Conservation (phyloP, 768 basidiomycete species). For the Trametes cingulata region DNA sequence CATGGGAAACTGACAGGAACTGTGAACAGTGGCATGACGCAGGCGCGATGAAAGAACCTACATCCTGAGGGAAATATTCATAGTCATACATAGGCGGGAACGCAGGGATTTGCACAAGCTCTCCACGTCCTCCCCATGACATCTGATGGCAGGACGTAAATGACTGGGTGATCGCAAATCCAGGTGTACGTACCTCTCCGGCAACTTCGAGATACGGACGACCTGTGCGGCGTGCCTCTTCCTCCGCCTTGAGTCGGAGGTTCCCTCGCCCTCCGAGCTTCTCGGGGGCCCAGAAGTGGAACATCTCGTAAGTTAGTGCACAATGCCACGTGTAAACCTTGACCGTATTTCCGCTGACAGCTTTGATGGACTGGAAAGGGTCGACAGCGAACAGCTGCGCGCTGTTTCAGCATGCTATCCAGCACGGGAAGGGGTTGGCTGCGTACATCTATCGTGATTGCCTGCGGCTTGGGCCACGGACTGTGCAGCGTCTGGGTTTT, state of each 20-base stretch:
- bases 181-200: slow-evolving; percentile 1
- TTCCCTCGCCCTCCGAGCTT: slow-evolving; percentile 16
- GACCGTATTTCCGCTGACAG: slow-evolving; percentile 7
- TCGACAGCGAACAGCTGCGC: slow-evolving; percentile 11
- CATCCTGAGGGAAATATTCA: slow-evolving; percentile 15
- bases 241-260: slow-evolving; percentile 8
- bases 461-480: slow-evolving; percentile 11
- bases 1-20: not conserved
- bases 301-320: not conserved
- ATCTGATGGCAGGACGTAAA: not conserved
- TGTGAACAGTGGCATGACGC: not conserved
- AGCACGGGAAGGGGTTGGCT: not conserved
- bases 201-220: not conserved
- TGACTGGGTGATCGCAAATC: not conserved
- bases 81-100: slow-evolving; percentile 27
- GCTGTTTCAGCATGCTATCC: not conserved
- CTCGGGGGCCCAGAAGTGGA: slow-evolving; percentile 13
- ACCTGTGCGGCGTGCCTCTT: slow-evolving; percentile 8
- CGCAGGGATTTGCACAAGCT: slow-evolving; percentile 19
- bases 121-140: not conserved
- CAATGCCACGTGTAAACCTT: slow-evolving; percentile 6
- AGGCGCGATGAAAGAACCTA: not conserved
- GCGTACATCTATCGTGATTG: slow-evolving; percentile 23
- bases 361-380: not conserved
- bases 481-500: not conserved